phyloP scores from a whole-genome alignment of 108 stramenopile genomes.

The Mayamaea pseudoterrestris region DNA sequence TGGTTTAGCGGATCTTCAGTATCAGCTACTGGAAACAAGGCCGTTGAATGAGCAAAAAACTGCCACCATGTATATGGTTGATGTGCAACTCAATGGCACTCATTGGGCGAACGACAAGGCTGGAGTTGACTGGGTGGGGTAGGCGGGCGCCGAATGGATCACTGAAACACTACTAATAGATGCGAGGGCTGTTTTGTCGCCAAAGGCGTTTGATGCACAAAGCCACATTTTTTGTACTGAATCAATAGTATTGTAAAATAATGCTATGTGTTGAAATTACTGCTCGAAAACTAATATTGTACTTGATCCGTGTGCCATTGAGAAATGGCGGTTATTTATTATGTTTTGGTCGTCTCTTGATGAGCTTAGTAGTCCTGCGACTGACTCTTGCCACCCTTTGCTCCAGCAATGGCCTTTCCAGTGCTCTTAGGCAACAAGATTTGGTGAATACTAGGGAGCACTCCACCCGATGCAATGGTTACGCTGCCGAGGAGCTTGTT shows the following conservation, averaged over 20 bases:
- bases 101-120: slow-evolving; percentile 88
- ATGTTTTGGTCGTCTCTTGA: too few species aligned
- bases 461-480: slow-evolving; percentile 85
- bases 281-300: too few species aligned
- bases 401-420: not conserved
- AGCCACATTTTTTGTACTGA: too few species aligned
- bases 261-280: too few species aligned
- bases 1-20: slow-evolving; percentile 80
- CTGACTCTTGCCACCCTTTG: not conserved
- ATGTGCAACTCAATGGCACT: slow-evolving; percentile 85
- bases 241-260: too few species aligned
- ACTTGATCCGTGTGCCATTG: too few species aligned
- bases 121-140: slow-evolving; percentile 35
- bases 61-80: slow-evolving; percentile 76
- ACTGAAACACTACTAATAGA: not conserved
- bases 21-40: slow-evolving; percentile 43
- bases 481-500: slow-evolving; percentile 81
- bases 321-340: too few species aligned
- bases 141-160: not conserved
- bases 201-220: too few species aligned
- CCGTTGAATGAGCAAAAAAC: slow-evolving; percentile 24
- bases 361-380: not conserved
- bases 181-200: not conserved
- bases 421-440: slow-evolving; percentile 84
- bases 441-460: slow-evolving; percentile 92